Evolutionary conservation across 1,139 yeast species (phyloP), one percentile per base, ranked within the genome.

Genomic region (Candida tropicalis): DNA sequence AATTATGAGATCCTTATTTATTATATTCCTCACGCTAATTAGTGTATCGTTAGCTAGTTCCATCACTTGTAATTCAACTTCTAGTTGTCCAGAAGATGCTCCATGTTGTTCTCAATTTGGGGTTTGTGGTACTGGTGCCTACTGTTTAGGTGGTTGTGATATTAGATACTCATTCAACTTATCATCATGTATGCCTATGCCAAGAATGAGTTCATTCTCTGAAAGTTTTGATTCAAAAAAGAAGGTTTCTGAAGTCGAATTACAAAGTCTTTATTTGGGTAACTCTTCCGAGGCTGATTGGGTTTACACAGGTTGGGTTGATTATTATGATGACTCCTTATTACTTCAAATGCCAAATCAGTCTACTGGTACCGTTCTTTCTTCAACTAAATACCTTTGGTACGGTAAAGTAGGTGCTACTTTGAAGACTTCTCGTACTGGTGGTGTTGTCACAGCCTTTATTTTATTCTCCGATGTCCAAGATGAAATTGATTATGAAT

Each of bases 401-500:
- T 90, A 86, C 64, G 98, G 97, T 44, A 86, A 83, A 59, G 76
- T 88, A 29, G 67, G 81, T 33, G 84, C 87, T 35, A 78, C 73
- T 25, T 57, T 89, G 55, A 87, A 85, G 65, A 73, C 95, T 1
- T 85, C 96, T 1, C 87, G 81, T 57, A 81, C 79, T 42, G 72
- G 66, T 25, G 97, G 97, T 70, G 96, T 90, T 39, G 79, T 90
- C 49, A 77, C 95, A 15, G 93, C 96, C n/a, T 81, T 84, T 56
- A 88, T 90, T 62, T 66, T 88, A 47, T 87, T 82, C 68, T 87
- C 96, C 2, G 89, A 87, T 56, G 89, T 87, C 35, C 83, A 85
- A 66, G 97, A 90, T 70, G 97, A 91, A 74, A 78, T 90, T 56
- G 97, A 90, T 77, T 84, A 69, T 58, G 97, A 90, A 69, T 84